Percentiles rank a stretch among this genome's conserved stretches.
Evolutionary conservation across 768 basidiomycete species (phyloP).

Genomic region (Fibroporia radiculosa): DNA sequence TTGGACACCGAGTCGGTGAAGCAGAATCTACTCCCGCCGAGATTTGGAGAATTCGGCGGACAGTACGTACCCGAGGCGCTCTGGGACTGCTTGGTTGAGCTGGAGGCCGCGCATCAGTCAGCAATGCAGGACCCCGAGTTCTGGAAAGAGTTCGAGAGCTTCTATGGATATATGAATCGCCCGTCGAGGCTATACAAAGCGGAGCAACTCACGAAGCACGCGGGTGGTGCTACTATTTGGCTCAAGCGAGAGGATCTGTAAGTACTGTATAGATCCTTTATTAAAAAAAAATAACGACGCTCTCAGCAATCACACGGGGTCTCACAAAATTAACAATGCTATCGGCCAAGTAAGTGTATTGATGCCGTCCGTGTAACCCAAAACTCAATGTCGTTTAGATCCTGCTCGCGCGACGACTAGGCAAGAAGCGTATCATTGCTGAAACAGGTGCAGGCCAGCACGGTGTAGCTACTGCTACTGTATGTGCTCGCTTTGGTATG

Average conservation of each 20-base stretch:
- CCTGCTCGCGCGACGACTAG: slow-evolving; percentile 85
- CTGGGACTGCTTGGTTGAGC: slow-evolving; percentile 86
- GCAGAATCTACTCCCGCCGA: slow-evolving; percentile 52
- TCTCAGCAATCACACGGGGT: slow-evolving; percentile 89
- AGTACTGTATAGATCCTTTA: slow-evolving; percentile 18
- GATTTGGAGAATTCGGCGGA: slow-evolving; percentile 95
- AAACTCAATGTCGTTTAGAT: slow-evolving; percentile 45
- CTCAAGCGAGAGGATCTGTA: slow-evolving; percentile 92
- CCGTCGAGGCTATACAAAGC: slow-evolving; percentile 90
- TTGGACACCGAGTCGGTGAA: slow-evolving; percentile 24
- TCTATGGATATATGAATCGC: slow-evolving; percentile 92
- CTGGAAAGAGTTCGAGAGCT: slow-evolving; percentile 82
- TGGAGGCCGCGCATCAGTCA: slow-evolving; percentile 83
- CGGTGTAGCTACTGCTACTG: slow-evolving; percentile 97
- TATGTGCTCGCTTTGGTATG: slow-evolving; percentile 93
- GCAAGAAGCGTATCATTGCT: slow-evolving; percentile 95
- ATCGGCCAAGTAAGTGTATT: slow-evolving; percentile 69
- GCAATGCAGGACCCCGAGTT: slow-evolving; percentile 87
- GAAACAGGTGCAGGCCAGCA: slow-evolving; percentile 99
- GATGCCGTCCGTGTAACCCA: neutral
- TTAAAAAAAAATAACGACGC: slow-evolving; percentile 2
- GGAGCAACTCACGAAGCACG: slow-evolving; percentile 81
- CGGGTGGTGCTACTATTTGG: slow-evolving; percentile 95
- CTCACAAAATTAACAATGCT: slow-evolving; percentile 99
- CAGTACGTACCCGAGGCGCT: slow-evolving; percentile 96